Evolutionary conservation across 2,329 filamentous ascomycete species (phyloP).

Genomic region (Trichoderma oligosporum): DNA sequence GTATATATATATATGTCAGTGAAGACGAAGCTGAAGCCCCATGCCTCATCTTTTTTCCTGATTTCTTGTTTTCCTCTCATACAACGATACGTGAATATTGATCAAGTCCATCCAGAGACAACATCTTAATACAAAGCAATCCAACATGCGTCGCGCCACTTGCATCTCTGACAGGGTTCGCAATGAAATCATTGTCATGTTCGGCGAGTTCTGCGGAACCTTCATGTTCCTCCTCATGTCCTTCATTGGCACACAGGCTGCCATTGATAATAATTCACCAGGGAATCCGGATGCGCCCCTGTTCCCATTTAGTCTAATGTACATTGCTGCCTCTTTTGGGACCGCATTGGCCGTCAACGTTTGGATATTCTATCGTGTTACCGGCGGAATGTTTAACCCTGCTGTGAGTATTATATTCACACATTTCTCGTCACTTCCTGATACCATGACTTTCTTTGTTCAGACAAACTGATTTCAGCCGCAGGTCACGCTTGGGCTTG

Average conservation of each 20-base stretch:
- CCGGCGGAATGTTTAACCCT: constrained; percentile 50
- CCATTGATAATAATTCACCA: constrained; percentile 32
- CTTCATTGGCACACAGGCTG: constrained; percentile 40
- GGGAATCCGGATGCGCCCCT: constrained; percentile 28
- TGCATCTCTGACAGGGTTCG: not conserved
- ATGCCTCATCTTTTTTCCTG: not conserved
- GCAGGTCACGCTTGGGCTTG: constrained; percentile 55
- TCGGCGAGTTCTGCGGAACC: constrained; percentile 51
- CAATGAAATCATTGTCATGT: constrained; percentile 22
- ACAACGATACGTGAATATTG: not conserved
- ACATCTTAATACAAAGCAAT: not conserved
- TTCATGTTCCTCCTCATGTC: constrained; percentile 50
- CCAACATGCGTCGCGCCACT: not conserved
- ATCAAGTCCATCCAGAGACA: not conserved
- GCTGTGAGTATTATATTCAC: constrained; percentile 37
- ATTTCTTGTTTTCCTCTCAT: not conserved
- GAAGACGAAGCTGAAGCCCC: too few relatives aligned
- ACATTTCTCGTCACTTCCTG: not conserved
- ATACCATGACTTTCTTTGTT: not conserved
- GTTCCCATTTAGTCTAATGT: constrained; percentile 40
- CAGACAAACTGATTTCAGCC: not conserved
- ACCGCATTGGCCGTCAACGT: constrained; percentile 50
- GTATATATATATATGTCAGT: too few relatives aligned
- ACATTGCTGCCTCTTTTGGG: constrained; percentile 49
- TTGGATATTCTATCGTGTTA: constrained; percentile 55